Base-by-base conservation (phyloP, 2,329 filamentous ascomycete species). In the Sporothrix protearum region DNA sequence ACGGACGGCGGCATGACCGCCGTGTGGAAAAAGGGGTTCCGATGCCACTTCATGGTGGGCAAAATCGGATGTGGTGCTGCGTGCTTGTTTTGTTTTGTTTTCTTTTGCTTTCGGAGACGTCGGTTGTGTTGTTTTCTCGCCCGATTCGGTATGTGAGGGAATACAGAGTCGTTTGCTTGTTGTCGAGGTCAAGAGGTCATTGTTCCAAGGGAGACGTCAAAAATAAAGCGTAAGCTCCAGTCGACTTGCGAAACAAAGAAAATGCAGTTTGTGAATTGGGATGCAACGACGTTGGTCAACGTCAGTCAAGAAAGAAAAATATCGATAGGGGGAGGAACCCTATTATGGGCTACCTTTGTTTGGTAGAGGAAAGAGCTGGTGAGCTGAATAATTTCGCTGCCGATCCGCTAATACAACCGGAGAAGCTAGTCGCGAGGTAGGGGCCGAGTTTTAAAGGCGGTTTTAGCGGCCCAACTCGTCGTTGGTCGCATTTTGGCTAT, bases 11-110 rank as follows among this genome's bases (percentile, higher is more conserved):
- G 74, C 71, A 74, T 73, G 64, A 74, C 75, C 10, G 73, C 70
- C 64, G 75, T 73, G 64, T 76, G 71, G 71, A 75, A 76, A 28
- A 76, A 75, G 69, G 74, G 75, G 47, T 76, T 76, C 10, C 74
- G 72, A 59, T 75, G 73, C 75, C 75, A 76, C 61, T 70, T 73
- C 75, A 76, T 76, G 64, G 63, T 68, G 39, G 39, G 55, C n/a
- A 69, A 53, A 14, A 30, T 14, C 39, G 16, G 39, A 25, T 22
- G 6, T 14, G 12, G 3, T 25, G 16, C 9, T 1, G 16, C 14
- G 7, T 66, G 30, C 53, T 22, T 10, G 33, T 12, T 42, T 39
- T 63, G 4, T 39, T 22, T 39, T 39, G 16, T 61, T 30, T 19
- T 42, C 10, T n/a, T 49, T 25, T 42, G 42, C 8, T 47, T 7